phyloP scores from a whole-genome alignment of 306 rosid genomes.

The Biancaea sappan region DNA sequence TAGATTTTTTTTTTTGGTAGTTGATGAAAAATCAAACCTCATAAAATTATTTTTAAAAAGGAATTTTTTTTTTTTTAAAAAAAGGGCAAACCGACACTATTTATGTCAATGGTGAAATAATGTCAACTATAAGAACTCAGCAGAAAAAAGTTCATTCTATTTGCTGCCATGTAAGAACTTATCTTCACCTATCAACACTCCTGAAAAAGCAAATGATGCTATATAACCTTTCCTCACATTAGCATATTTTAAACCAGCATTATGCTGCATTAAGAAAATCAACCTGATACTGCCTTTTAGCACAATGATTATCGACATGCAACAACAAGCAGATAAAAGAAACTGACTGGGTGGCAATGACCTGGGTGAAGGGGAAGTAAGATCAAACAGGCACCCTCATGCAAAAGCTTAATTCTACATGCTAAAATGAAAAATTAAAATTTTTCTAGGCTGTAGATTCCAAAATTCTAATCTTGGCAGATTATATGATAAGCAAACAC shows the following conservation, averaged over 20 bases:
- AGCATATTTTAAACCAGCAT: constrained; percentile 2
- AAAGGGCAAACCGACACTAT: neutral
- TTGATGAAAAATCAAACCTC: neutral
- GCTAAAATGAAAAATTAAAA: constrained; percentile 2
- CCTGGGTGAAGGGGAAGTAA: neutral
- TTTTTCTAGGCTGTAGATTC: constrained; percentile 29
- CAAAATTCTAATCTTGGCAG: constrained; percentile 41
- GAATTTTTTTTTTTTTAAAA: neutral
- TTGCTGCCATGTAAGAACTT: neutral
- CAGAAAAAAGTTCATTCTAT: constrained; percentile 4
- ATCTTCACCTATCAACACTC: constrained; percentile 2
- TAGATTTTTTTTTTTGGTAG: neutral
- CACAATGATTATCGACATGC: constrained; percentile 32
- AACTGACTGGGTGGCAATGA: neutral
- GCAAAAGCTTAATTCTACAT: constrained; percentile 3
- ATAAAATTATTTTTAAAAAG: too few species aligned
- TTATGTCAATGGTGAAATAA: neutral
- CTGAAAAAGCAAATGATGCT: constrained; percentile 12
- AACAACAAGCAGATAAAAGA: neutral
- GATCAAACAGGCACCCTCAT: constrained; percentile 1
- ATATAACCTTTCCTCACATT: constrained; percentile 12
- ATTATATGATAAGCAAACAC: constrained; percentile 38
- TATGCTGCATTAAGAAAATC: constrained; percentile 13
- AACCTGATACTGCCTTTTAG: constrained; percentile 35
- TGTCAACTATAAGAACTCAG: neutral